A percentile compares a stretch with the other conserved stretches of the same genome.
Conservation (phyloP, 257 asterid genomes). For the Fraxinus anomala region DNA sequence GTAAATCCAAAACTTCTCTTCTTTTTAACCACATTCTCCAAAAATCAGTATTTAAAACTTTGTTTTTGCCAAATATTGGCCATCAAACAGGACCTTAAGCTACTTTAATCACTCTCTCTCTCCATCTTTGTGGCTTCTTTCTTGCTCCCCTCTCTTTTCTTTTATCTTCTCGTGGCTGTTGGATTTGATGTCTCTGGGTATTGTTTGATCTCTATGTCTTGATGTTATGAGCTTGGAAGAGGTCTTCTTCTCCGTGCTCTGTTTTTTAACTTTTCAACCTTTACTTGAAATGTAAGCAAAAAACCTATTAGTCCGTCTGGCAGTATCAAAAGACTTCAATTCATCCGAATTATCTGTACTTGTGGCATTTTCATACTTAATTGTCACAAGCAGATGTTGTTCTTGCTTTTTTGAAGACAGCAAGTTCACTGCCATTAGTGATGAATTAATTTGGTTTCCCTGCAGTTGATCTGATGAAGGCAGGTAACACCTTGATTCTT, state of each 20-base stretch:
- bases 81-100: neutral
- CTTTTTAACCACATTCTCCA: too few relatives aligned
- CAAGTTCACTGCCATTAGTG: constrained; percentile 3
- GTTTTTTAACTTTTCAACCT: neutral
- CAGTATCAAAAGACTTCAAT: neutral
- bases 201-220: neutral
- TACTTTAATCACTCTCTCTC: neutral
- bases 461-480: constrained; percentile 74
- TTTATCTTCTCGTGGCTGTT: neutral
- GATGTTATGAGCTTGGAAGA: neutral
- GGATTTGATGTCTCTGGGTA: neutral
- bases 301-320: neutral
- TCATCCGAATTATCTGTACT: neutral
- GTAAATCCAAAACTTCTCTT: too few relatives aligned
- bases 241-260: neutral
- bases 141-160: neutral
- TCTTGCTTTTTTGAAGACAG: neutral
- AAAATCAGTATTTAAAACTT: too few relatives aligned
- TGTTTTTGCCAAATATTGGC: too few relatives aligned
- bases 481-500: constrained; percentile 56
- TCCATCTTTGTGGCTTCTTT: neutral
- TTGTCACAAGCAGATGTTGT: neutral
- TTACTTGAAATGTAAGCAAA: neutral
- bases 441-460: constrained; percentile 4
- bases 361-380: neutral